Evolutionary conservation across 2,329 filamentous ascomycete genomes (phyloP).

Genomic region (Teratosphaeria gauchensis): DNA sequence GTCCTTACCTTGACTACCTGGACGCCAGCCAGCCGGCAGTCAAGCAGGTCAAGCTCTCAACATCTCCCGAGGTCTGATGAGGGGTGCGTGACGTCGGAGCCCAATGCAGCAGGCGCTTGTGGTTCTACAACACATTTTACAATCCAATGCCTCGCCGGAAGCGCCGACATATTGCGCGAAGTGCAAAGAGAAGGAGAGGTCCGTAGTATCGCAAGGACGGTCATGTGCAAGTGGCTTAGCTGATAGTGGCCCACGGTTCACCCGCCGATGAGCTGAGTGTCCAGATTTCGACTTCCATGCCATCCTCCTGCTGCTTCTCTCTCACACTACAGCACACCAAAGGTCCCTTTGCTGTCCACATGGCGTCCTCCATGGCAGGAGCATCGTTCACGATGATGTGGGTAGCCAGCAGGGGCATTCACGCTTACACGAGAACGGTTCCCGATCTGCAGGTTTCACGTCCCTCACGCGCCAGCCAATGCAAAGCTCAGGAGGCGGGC

Average conservation of each 20-base stretch:
- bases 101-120: too few species aligned
- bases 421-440: neutral
- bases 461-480: neutral
- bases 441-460: neutral
- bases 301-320: neutral
- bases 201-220: too few species aligned
- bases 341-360: too few species aligned
- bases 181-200: too few species aligned
- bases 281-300: neutral
- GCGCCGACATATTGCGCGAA: too few species aligned
- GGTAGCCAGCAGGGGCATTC: too few species aligned
- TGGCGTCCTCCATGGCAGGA: too few species aligned
- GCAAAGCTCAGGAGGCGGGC: neutral
- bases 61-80: neutral
- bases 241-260: neutral
- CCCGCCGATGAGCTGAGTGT: neutral
- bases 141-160: too few species aligned
- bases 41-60: neutral
- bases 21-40: neutral
- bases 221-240: too few species aligned
- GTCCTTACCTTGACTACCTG: neutral
- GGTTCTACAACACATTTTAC: too few species aligned
- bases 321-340: neutral
- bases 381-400: too few species aligned
- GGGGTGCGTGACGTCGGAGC: neutral